Conservation (phyloP, 2,329 filamentous ascomycete species). For the Bimuria novae-zelandiae region DNA sequence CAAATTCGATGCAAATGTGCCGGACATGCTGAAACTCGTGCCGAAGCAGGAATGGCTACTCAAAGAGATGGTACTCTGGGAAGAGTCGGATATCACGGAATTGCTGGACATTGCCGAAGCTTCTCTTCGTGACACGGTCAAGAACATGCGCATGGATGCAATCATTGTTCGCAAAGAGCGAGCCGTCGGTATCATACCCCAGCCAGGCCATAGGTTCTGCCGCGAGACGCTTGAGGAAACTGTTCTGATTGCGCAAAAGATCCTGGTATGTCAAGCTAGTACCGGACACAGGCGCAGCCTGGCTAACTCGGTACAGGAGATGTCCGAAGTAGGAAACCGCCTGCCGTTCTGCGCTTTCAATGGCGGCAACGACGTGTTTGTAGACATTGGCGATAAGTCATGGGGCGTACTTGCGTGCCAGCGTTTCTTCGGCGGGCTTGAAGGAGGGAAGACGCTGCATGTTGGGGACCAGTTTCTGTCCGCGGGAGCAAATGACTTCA, state of each 20-base stretch:
- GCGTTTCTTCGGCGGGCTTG: slow-evolving; percentile 79
- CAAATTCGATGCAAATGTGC: slow-evolving; percentile 68
- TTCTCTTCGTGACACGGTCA: slow-evolving; percentile 80
- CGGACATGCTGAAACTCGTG: slow-evolving; percentile 70
- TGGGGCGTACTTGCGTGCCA: slow-evolving; percentile 95
- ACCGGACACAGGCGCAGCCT: background rate
- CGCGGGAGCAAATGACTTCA: slow-evolving; percentile 91
- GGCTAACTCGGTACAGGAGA: slow-evolving; percentile 58
- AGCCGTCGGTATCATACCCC: slow-evolving; percentile 57
- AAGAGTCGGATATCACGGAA: slow-evolving; percentile 72
- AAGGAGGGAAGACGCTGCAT: slow-evolving; percentile 81
- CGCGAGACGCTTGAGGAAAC: slow-evolving; percentile 95
- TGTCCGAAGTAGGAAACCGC: slow-evolving; percentile 68
- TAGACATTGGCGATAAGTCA: slow-evolving; percentile 97
- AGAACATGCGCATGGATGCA: slow-evolving; percentile 78
- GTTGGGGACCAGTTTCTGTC: slow-evolving; percentile 96
- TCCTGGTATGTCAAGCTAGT: slow-evolving; percentile 56
- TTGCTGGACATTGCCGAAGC: slow-evolving; percentile 90
- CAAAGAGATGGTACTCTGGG: slow-evolving; percentile 77
- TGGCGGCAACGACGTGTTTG: slow-evolving; percentile 95
- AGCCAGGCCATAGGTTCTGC: slow-evolving; percentile 69
- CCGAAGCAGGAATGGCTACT: slow-evolving; percentile 71
- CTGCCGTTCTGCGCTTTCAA: slow-evolving; percentile 98
- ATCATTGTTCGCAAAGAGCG: slow-evolving; percentile 85
- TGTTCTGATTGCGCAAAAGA: slow-evolving; percentile 90